phyloP scores from a whole-genome alignment of 2,329 filamentous ascomycete genomes.

The Dactylellina parvicollis region DNA sequence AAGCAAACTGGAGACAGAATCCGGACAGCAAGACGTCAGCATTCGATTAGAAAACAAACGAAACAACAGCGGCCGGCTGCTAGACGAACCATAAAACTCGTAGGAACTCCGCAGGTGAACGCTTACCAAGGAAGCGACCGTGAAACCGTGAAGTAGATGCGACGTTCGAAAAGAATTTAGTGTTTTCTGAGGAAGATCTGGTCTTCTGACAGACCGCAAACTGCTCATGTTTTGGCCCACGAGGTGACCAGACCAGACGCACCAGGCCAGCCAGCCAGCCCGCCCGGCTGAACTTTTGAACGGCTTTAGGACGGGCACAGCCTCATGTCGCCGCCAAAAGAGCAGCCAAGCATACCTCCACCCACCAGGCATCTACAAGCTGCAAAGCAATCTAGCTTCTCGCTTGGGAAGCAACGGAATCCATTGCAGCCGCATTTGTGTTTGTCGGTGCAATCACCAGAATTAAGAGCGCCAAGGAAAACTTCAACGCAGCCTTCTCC shows the following conservation, averaged over 20 bases:
- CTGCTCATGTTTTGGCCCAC: conserved; percentile 29
- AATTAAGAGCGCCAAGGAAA: conserved; percentile 24
- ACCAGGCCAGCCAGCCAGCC: neutral
- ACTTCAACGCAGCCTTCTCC: conserved; percentile 9
- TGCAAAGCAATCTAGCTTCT: conserved; percentile 12
- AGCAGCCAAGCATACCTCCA: conserved; percentile 38
- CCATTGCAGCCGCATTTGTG: neutral
- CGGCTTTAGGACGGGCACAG: conserved; percentile 13
- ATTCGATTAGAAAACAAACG: conserved; percentile 5
- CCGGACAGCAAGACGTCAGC: conserved; percentile 17
- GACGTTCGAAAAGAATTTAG: neutral
- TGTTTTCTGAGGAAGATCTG: neutral
- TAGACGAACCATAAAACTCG: conserved; percentile 7
- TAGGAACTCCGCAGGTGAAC: neutral
- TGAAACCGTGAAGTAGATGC: neutral
- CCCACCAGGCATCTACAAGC: conserved; percentile 19
- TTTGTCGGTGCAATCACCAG: neutral
- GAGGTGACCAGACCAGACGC: too few relatives aligned
- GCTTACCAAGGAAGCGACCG: neutral
- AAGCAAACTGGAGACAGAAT: conserved; percentile 23
- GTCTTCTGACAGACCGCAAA: conserved; percentile 21
- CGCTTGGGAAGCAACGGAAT: conserved; percentile 20
- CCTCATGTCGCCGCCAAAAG: conserved; percentile 30
- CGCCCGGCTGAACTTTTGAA: too few relatives aligned
- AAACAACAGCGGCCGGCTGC: neutral